These are phyloP conservation scores for Pestalotiopsis sp. DNA, from an alignment of 2,329 filamentous ascomycete genomes.

Conservation along the genomic window DNA sequence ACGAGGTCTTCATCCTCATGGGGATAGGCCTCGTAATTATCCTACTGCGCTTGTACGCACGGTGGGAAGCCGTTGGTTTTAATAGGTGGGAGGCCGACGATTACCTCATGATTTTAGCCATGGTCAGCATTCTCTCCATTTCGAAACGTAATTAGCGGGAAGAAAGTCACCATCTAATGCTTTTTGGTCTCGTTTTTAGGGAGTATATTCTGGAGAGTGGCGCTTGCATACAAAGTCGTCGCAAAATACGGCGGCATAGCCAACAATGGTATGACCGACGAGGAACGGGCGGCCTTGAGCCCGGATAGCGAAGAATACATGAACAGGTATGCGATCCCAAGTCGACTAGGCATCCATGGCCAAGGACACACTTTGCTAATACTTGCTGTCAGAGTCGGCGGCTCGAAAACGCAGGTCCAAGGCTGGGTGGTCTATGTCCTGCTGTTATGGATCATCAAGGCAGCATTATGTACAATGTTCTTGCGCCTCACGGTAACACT, in stretches of 20 bases:
- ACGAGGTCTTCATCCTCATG: background rate
- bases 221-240: conserved; percentile 31
- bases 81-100: background rate
- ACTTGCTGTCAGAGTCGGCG: conserved; percentile 30
- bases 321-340: conserved; percentile 3
- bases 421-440: conserved; percentile 29
- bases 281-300: conserved; percentile 25
- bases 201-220: conserved; percentile 26
- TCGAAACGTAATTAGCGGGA: background rate
- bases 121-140: background rate
- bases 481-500: conserved; percentile 29
- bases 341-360: conserved; percentile 13
- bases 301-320: background rate
- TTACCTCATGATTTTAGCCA: conserved; percentile 7
- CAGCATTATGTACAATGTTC: conserved; percentile 30
- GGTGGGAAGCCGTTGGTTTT: conserved; percentile 1
- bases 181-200: conserved; percentile 17
- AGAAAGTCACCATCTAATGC: background rate
- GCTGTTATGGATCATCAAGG: conserved; percentile 28
- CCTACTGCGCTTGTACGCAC: background rate
- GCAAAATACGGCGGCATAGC: conserved; percentile 31
- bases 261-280: conserved; percentile 36
- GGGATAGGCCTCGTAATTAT: background rate
- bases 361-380: background rate
- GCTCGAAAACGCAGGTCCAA: conserved; percentile 37